A percentile compares a stretch with the other conserved stretches of the same genome.
phyloP scores from a whole-genome alignment of 139 green algal genomes.

The Micractinium conductrix region DNA sequence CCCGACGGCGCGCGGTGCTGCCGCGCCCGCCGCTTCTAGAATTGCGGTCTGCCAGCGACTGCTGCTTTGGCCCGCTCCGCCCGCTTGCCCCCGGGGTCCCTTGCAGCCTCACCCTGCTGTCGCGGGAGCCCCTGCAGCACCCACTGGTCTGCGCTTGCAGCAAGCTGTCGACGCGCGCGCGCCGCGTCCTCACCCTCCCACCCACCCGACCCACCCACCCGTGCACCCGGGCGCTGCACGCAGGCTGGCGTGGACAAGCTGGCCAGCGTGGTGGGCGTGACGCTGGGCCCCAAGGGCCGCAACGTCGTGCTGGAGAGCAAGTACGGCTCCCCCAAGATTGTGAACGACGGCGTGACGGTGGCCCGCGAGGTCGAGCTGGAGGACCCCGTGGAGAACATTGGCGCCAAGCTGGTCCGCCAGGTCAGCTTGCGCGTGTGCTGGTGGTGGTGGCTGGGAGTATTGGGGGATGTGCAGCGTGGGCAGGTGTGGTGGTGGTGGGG shows the following conservation, averaged over 20 bases:
- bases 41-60: too few relatives aligned
- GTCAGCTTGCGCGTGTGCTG: conserved; percentile 3
- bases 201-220: background rate
- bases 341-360: conserved; percentile 99
- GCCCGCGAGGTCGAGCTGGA: conserved; percentile 97
- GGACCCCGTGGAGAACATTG: conserved; percentile 99
- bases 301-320: conserved; percentile 99
- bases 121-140: too few relatives aligned
- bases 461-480: too few relatives aligned
- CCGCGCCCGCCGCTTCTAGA: background rate
- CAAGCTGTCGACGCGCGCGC: background rate
- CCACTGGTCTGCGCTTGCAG: too few relatives aligned
- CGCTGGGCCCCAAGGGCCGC: conserved; percentile 98
- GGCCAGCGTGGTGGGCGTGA: conserved; percentile 97
- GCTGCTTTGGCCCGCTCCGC: too few relatives aligned
- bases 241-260: conserved; percentile 98
- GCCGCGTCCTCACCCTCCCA: too few relatives aligned
- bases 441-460: background rate
- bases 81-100: too few relatives aligned
- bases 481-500: too few relatives aligned
- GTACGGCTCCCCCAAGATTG: conserved; percentile 98
- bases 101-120: too few relatives aligned
- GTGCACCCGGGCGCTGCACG: too few relatives aligned
- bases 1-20: background rate
- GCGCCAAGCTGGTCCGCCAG: conserved; percentile 95